Conservation (phyloP, 192 early-diverging fungal genomes). For the Rhizoclosmatium globosum region DNA sequence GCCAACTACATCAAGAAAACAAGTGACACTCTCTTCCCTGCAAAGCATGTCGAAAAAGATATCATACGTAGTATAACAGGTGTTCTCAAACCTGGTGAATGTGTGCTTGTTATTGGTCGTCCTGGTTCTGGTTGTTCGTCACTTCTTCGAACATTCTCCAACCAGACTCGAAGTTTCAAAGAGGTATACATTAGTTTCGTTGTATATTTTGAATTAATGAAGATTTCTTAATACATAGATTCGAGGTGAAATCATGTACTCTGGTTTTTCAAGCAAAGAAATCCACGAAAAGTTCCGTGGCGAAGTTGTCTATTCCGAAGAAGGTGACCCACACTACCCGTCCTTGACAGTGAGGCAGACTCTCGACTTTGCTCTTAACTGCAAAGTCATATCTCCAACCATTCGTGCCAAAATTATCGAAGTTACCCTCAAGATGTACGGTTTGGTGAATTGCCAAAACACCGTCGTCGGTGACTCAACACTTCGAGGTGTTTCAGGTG, state of each 20-base stretch:
- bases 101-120: slow-evolving; percentile 67
- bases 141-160: slow-evolving; percentile 69
- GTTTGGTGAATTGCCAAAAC: slow-evolving; percentile 44
- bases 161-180: slow-evolving; percentile 60
- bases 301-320: slow-evolving; percentile 81
- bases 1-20: slow-evolving; percentile 8
- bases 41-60: slow-evolving; percentile 23
- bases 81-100: slow-evolving; percentile 75
- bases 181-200: slow-evolving; percentile 5
- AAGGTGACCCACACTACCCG: slow-evolving; percentile 83
- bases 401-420: slow-evolving; percentile 60
- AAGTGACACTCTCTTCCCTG: slow-evolving; percentile 23
- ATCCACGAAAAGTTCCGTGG: slow-evolving; percentile 72
- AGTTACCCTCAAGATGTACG: slow-evolving; percentile 47
- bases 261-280: slow-evolving; percentile 68
- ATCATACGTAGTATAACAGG: slow-evolving; percentile 72
- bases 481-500: slow-evolving; percentile 81
- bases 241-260: slow-evolving; percentile 68
- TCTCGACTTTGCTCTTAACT: slow-evolving; percentile 78
- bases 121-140: slow-evolving; percentile 76
- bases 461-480: slow-evolving; percentile 73
- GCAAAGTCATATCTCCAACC: slow-evolving; percentile 59
- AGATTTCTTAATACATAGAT: slow-evolving; percentile 46
- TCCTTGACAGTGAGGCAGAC: slow-evolving; percentile 83
- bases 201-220: not conserved